Evolutionary conservation across 2,329 filamentous ascomycete species (phyloP), one percentile per base, ranked within the genome.

Genomic region (Dothiorella sarmentorum): DNA sequence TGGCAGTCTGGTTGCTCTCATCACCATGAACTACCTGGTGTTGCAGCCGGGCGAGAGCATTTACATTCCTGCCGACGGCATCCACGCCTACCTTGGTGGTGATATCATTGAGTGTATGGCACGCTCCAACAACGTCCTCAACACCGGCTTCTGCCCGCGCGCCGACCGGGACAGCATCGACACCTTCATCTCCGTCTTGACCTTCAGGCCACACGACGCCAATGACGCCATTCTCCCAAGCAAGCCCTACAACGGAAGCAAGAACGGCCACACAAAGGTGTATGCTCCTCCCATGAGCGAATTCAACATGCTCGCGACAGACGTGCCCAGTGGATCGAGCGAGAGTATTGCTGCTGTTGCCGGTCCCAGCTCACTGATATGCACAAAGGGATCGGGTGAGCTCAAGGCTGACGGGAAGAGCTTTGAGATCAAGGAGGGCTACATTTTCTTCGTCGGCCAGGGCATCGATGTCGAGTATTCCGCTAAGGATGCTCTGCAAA

Each of bases 321-420:
- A 79, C 18, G 66, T 91, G n/a, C 70, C 68, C 3, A 70, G 71
- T 0, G 82, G 81, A 0, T 84, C 89, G 65, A 80, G 72, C 35
- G 88, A 91, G 64, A 76, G 73, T 5, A 4, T 60, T 2, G 1
- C 76, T 64, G 78, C 76, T 42, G 84, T 99, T 45, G 85, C 88
- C 5, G 94, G 94, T 0, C 94, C 94, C 0, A 96, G 91, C 71
- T 91, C 99, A 65, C 74, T 97, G 64, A 94, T 99, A 61, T 96
- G 91, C 76, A 97, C 93, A 0, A 79, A 81, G 43, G 94, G 94
- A 11, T 82, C 81, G 63, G 94, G 94, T 18, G 91, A 69, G 22
- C 73, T 89, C 77, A 77, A 75, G 60, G 81, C 78, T 0, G 77
- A 82, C 3, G 82, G 79, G 0, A 75, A 80, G 65, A 75, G 75